Evolutionary conservation across 2,329 filamentous ascomycete genomes (phyloP).

Genomic region (Penicillium frequentans): DNA sequence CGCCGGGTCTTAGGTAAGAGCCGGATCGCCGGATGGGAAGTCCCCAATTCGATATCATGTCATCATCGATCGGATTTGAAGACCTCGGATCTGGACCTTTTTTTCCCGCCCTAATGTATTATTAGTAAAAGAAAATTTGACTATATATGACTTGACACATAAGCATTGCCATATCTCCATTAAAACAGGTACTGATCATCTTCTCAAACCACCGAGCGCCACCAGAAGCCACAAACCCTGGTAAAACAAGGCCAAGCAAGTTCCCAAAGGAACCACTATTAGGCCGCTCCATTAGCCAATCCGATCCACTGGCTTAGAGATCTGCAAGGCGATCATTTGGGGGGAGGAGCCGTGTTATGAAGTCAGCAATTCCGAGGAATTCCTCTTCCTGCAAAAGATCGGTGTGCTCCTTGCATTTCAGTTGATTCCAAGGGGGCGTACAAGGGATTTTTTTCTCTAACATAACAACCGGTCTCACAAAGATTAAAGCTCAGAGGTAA

Average conservation of each 20-base stretch:
- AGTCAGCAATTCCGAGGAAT: slow-evolving; percentile 22
- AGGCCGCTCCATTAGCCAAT: slow-evolving; percentile 12
- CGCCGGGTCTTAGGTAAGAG: not conserved
- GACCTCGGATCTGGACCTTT: not conserved
- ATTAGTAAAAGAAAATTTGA: not conserved
- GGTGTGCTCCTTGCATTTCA: slow-evolving; percentile 21
- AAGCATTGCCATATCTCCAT: not conserved
- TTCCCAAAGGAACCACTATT: slow-evolving; percentile 11
- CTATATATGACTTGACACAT: not conserved
- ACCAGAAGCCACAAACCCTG: not conserved
- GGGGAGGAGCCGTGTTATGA: slow-evolving; percentile 23
- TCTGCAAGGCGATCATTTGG: slow-evolving; percentile 23
- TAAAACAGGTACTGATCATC: not conserved
- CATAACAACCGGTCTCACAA: slow-evolving; percentile 11
- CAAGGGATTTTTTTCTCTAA: slow-evolving; percentile 4
- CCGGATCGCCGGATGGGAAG: slow-evolving; percentile 24
- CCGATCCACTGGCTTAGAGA: slow-evolving; percentile 10
- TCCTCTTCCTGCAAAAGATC: slow-evolving; percentile 19
- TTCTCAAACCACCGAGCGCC: not conserved
- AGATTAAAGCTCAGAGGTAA: slow-evolving; percentile 9
- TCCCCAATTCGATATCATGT: slow-evolving; percentile 18
- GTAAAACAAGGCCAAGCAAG: not conserved
- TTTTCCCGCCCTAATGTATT: not conserved
- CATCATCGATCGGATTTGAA: slow-evolving; percentile 22
- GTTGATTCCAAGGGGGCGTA: slow-evolving; percentile 16